phyloP scores from a whole-genome alignment of 2,329 filamentous ascomycete species.

The Lasiodiplodia sp. region DNA sequence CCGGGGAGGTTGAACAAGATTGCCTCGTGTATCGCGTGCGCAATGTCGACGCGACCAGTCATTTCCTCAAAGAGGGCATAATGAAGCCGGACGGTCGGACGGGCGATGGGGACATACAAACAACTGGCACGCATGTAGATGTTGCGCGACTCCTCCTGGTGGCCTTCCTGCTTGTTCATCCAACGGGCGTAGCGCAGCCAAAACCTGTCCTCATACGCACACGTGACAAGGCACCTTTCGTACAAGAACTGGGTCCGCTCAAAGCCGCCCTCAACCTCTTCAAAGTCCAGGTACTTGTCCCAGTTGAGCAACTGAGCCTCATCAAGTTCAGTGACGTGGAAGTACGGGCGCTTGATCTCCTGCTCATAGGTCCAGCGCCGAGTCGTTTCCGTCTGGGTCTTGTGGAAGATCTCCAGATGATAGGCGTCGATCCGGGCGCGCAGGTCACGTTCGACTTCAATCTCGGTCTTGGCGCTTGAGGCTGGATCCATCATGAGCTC shows the following conservation, averaged over 20 bases:
- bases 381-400: slow-evolving; percentile 84
- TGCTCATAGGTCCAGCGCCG: slow-evolving; percentile 96
- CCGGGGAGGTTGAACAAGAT: slow-evolving; percentile 79
- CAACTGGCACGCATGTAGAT: slow-evolving; percentile 89
- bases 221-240: slow-evolving; percentile 90
- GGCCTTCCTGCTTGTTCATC: slow-evolving; percentile 82
- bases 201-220: slow-evolving; percentile 95
- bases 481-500: slow-evolving; percentile 73
- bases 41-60: slow-evolving; percentile 73
- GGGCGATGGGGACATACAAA: slow-evolving; percentile 84
- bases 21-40: slow-evolving; percentile 82
- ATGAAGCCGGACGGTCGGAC: slow-evolving; percentile 82
- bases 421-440: slow-evolving; percentile 79
- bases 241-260: slow-evolving; percentile 82
- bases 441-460: slow-evolving; percentile 84
- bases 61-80: slow-evolving; percentile 97
- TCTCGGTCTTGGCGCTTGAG: slow-evolving; percentile 64
- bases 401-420: slow-evolving; percentile 81
- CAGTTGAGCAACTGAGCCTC: slow-evolving; percentile 85
- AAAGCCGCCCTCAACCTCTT: slow-evolving; percentile 84
- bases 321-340: slow-evolving; percentile 93
- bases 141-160: slow-evolving; percentile 88
- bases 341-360: slow-evolving; percentile 94
- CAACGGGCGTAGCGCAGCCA: slow-evolving; percentile 97
- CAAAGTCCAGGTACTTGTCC: slow-evolving; percentile 96